Evolutionary conservation across 306 rosid genomes (phyloP).

Genomic region (Quercus suber): DNA sequence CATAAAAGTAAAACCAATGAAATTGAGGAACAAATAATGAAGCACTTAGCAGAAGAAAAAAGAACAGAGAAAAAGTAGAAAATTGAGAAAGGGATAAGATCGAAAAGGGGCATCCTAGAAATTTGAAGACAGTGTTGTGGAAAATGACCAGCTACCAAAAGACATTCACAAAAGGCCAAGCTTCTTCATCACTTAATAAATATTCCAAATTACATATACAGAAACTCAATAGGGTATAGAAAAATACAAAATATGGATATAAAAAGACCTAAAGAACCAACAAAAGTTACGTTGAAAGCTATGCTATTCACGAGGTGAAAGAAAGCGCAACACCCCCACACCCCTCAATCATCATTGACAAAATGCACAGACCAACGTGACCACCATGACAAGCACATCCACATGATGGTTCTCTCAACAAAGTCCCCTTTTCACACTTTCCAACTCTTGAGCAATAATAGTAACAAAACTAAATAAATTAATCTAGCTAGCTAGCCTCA

Average conservation of each 20-base stretch:
- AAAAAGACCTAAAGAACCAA: not conserved
- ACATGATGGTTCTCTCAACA: constrained; percentile 1
- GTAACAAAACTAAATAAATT: not conserved
- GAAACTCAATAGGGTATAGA: constrained; percentile 21
- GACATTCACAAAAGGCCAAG: not conserved
- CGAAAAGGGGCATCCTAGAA: not conserved
- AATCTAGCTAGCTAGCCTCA: constrained; percentile 20
- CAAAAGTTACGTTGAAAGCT: constrained; percentile 3
- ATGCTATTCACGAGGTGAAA: constrained; percentile 11
- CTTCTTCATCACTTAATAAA: constrained; percentile 19
- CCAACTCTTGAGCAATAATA: constrained; percentile 18
- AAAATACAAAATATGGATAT: constrained; percentile 11
- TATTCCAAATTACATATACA: constrained; percentile 20
- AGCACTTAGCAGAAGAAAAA: too few relatives aligned
- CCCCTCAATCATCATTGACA: constrained; percentile 21
- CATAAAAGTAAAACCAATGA: not conserved
- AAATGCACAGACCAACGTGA: constrained; percentile 14
- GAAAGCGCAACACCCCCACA: constrained; percentile 4
- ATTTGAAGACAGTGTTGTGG: not conserved
- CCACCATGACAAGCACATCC: constrained; percentile 4
- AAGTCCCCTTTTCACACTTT: constrained; percentile 4
- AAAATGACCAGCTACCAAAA: not conserved
- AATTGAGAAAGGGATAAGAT: not conserved
- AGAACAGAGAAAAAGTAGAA: not conserved
- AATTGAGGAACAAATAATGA: not conserved